phyloP scores from a whole-genome alignment of 805 yeast species.

The Schwanniomyces polymorphus region DNA sequence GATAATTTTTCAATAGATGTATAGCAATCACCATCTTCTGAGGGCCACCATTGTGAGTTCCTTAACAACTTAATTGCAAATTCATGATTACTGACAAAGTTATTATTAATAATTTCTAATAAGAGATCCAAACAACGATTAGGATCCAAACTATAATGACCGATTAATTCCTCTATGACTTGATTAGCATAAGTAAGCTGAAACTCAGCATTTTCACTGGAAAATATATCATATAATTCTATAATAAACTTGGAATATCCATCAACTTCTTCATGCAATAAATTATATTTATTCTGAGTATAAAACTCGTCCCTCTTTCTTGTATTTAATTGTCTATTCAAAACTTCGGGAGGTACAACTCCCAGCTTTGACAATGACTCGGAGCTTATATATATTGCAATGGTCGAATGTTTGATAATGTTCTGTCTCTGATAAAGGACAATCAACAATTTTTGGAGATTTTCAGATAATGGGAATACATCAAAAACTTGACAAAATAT shows the following conservation, averaged over 20 bases:
- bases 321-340: conserved; percentile 38
- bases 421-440: conserved; percentile 20
- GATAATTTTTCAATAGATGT: conserved; percentile 31
- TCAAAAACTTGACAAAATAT: conserved; percentile 38
- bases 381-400: conserved; percentile 27
- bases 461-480: conserved; percentile 31
- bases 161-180: conserved; percentile 60
- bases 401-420: conserved; percentile 29
- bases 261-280: conserved; percentile 71
- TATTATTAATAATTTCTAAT: conserved; percentile 50
- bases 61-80: conserved; percentile 53
- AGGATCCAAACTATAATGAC: conserved; percentile 76
- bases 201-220: conserved; percentile 31
- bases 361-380: conserved; percentile 27
- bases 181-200: conserved; percentile 46
- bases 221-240: conserved; percentile 45
- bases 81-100: conserved; percentile 42
- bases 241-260: conserved; percentile 70
- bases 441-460: conserved; percentile 19
- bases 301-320: conserved; percentile 41
- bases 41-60: conserved; percentile 70
- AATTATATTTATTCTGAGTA: conserved; percentile 59
- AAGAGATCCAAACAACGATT: conserved; percentile 64
- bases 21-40: conserved; percentile 25
- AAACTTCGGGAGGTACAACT: conserved; percentile 29